Percentiles rank a stretch among this genome's conserved stretches.
Evolutionary conservation across 306 rosid genomes (phyloP).

Genomic region (Vicia villosa): DNA sequence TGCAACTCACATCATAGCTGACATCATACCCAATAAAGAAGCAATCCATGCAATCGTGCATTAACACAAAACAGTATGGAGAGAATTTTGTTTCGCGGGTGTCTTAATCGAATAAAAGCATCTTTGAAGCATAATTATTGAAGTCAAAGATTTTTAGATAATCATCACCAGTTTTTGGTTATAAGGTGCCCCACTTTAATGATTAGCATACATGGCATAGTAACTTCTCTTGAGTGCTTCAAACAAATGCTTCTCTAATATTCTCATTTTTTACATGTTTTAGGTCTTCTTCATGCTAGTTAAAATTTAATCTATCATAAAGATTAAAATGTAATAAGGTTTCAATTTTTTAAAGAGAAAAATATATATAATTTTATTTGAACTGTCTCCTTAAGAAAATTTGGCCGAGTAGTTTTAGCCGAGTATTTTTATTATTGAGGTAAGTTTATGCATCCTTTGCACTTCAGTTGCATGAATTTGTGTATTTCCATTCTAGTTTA

Average conservation of each 20-base stretch:
- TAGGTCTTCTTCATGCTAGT: neutral
- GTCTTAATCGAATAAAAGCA: slow-evolving; percentile 47
- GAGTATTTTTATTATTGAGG: too few relatives aligned
- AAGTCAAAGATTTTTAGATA: slow-evolving; percentile 39
- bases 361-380: too few relatives aligned
- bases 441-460: too few relatives aligned
- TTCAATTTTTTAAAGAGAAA: too few relatives aligned
- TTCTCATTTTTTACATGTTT: slow-evolving; percentile 6
- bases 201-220: neutral
- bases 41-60: slow-evolving; percentile 31
- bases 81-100: neutral
- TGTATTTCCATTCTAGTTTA: too few relatives aligned
- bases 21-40: slow-evolving; percentile 17
- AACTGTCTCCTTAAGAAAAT: too few relatives aligned
- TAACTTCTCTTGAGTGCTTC: neutral
- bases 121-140: slow-evolving; percentile 39
- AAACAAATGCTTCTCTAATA: neutral
- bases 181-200: neutral
- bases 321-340: too few relatives aligned
- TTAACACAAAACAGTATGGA: slow-evolving; percentile 36
- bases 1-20: slow-evolving; percentile 26
- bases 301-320: too few relatives aligned
- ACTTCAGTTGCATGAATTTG: too few relatives aligned
- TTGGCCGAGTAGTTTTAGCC: too few relatives aligned
- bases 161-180: slow-evolving; percentile 34